Evolutionary conservation across 441 rosid species (phyloP), one percentile per base, ranked within the genome.

Genomic region (Gossypium schwendimanii): DNA sequence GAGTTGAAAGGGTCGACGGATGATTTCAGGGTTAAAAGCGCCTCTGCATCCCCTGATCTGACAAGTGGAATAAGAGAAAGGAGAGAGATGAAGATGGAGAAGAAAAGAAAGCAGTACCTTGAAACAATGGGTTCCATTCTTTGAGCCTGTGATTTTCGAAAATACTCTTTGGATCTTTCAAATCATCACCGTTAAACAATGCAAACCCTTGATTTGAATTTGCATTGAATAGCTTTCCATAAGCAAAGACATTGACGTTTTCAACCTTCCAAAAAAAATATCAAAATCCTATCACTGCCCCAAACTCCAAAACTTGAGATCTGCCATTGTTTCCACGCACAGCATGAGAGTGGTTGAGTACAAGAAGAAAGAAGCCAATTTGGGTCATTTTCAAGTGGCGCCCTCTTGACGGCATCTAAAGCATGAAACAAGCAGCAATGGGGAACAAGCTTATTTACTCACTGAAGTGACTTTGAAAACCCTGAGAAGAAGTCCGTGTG

Each of bases 21-120:
- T 6, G 92, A 89, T 78, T 92, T 92, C 52, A 92, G 84, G 47
- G 81, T 71, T 28, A 92, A 81, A 18, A 94, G 85, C 3, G 93
- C 84, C 63, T 87, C 89, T 0, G 84, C 81, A 73, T 94, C 99
- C 49, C 81, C 83, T 60, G 95, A 90, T 69, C 81, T 80, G 14
- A 70, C 92, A 21, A 84, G 78, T 52, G 84, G 76, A 79, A 83
- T 4, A 18, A 80, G 59, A 60, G 79, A 84, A 70, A 79, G 52
- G 5, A 74, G 81, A 76, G 58, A 68, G 61, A 60, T 75, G 62
- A 76, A 41, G 15, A 82, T 28, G 26, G 78, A 77, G 69, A 79
- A 26, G 72, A 71, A 74, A 53, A 62, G 72, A 45, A 70, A 7
- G 58, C 41, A 70, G 81, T 77, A 78, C 82, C 78, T 73, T 49